These are phyloP conservation scores for Magnaporthales sp. DNA, from an alignment of 2,329 filamentous ascomycete species.

Conservation along the genomic window DNA sequence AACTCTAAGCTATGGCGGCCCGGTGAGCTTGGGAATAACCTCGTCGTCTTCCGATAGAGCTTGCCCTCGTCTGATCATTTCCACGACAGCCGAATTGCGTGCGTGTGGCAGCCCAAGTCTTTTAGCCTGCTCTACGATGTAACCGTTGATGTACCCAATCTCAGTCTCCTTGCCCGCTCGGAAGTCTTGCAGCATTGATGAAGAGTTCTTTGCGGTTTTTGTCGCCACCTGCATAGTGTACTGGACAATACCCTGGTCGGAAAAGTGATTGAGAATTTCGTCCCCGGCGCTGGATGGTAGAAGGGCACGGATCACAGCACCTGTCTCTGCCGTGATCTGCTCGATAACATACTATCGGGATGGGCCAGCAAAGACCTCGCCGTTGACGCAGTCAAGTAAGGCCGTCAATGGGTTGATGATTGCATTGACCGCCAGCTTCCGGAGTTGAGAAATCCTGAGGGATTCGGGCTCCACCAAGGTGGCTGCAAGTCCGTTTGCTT, in stretches of 20 bases:
- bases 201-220: conserved; percentile 44
- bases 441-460: conserved; percentile 47
- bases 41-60: neutral
- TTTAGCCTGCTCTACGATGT: neutral
- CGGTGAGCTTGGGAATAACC: conserved; percentile 5
- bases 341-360: neutral
- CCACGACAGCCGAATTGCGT: neutral
- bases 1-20: neutral
- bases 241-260: neutral
- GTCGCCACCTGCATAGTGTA: conserved; percentile 23
- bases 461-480: neutral
- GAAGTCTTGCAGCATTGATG: conserved; percentile 56
- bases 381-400: conserved; percentile 68
- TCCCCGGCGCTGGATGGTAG: conserved; percentile 14
- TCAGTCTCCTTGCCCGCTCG: conserved; percentile 42
- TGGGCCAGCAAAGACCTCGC: conserved; percentile 58
- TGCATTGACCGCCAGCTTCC: conserved; percentile 76
- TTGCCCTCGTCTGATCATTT: neutral
- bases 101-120: neutral
- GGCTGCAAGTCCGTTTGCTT: neutral
- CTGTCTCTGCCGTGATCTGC: conserved; percentile 51
- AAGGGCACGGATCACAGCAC: conserved; percentile 24
- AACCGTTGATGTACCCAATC: conserved; percentile 49
- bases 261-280: neutral
- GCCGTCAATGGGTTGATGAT: conserved; percentile 82